A percentile compares a stretch with the other conserved stretches of the same genome.
phyloP scores from a whole-genome alignment of 208 protist species.

The Zelonia costaricensis region DNA sequence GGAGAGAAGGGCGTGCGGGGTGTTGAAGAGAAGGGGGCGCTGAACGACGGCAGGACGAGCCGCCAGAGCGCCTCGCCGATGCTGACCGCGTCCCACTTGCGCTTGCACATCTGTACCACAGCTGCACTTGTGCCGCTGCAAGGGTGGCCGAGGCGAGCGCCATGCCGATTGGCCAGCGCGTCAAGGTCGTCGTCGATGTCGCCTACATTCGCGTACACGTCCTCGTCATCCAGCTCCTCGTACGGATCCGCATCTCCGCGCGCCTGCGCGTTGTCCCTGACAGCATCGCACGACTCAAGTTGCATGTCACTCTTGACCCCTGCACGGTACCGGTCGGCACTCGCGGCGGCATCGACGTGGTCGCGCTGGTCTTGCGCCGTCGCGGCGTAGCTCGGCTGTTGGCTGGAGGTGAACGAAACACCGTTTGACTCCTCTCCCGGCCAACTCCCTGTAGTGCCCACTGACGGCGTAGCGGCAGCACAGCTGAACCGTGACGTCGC shows the following conservation, averaged over 20 bases:
- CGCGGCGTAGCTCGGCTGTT: background rate
- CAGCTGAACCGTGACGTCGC: conserved; percentile 3
- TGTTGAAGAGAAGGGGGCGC: conserved; percentile 8
- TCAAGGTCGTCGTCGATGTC: background rate
- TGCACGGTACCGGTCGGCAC: too few relatives aligned
- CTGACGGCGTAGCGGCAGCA: background rate
- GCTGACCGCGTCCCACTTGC: conserved; percentile 21
- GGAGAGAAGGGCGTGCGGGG: background rate
- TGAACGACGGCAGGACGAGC: conserved; percentile 20
- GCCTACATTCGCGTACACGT: background rate
- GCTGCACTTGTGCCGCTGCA: too few relatives aligned
- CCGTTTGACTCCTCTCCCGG: conserved; percentile 7
- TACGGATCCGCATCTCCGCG: background rate
- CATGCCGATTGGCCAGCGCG: too few relatives aligned
- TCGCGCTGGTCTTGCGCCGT: conserved; percentile 1
- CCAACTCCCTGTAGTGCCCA: background rate
- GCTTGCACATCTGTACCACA: conserved; percentile 8
- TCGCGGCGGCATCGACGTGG: too few relatives aligned
- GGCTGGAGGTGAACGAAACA: conserved; percentile 7
- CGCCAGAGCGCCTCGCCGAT: conserved; percentile 23
- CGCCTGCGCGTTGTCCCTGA: background rate
- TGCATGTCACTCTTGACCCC: background rate
- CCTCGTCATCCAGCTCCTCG: background rate
- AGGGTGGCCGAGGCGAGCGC: too few relatives aligned
- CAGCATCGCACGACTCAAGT: too few relatives aligned